Evolutionary conservation across 2,329 filamentous ascomycete species (phyloP).

Genomic region (Ophidiomyces ophidiicola): DNA sequence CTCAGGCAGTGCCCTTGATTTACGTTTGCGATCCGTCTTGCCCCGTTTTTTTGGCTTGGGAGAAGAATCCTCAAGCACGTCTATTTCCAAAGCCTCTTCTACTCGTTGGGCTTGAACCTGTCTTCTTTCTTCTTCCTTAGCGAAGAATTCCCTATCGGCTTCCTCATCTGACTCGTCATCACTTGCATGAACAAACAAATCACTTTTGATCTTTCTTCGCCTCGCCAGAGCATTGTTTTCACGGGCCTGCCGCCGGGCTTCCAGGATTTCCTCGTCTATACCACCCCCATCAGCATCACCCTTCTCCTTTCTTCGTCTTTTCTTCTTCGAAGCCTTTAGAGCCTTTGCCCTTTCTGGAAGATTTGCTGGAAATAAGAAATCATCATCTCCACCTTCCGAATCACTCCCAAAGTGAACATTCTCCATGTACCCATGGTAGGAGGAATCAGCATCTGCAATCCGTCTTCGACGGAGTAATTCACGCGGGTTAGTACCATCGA

Average conservation of each 20-base stretch:
- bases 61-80: slow-evolving; percentile 19
- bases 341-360: slow-evolving; percentile 39
- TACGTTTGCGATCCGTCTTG: slow-evolving; percentile 15
- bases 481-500: slow-evolving; percentile 61
- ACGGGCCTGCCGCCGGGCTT: slow-evolving; percentile 49
- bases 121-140: slow-evolving; percentile 55
- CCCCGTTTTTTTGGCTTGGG: slow-evolving; percentile 13
- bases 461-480: slow-evolving; percentile 64
- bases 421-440: slow-evolving; percentile 25
- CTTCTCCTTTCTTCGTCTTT: slow-evolving; percentile 43
- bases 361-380: slow-evolving; percentile 54
- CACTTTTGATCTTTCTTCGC: slow-evolving; percentile 68
- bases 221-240: slow-evolving; percentile 64
- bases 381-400: slow-evolving; percentile 49
- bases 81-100: slow-evolving; percentile 37
- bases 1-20: slow-evolving; percentile 12
- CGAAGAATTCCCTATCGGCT: slow-evolving; percentile 62
- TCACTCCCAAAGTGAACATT: slow-evolving; percentile 59
- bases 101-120: slow-evolving; percentile 43
- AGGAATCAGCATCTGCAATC: slow-evolving; percentile 28
- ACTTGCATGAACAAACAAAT: slow-evolving; percentile 64
- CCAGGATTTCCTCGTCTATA: slow-evolving; percentile 48
- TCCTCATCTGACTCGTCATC: slow-evolving; percentile 85
- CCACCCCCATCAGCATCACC: slow-evolving; percentile 41
- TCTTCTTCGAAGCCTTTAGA: slow-evolving; percentile 48